Base-by-base conservation (phyloP, 768 basidiomycete species). In the Mycena indigotica region DNA sequence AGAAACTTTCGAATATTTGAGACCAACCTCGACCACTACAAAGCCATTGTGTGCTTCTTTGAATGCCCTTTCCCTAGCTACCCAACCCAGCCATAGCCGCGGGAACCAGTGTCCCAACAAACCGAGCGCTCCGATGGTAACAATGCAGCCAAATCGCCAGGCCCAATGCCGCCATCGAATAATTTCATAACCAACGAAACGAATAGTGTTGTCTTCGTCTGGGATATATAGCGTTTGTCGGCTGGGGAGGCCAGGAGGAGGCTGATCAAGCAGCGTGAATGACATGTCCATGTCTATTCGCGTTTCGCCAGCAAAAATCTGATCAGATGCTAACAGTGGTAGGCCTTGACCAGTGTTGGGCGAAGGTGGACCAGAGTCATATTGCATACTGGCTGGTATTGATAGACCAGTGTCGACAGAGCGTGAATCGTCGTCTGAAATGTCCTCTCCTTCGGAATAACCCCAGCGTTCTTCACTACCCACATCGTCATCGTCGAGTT, bases 21-120 rank as follows among this genome's bases (percentile, higher is more conserved):
- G 26, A 73, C 88, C 57, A 63, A 97, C 95, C 84, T 99, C 95
- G 32, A 96, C 86, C 17, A 95, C 90, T 38, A 97, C 80, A 64
- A 93, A 88, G 3, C 91, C 92, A 62, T 84, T 73, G 30, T 73
- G 71, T 8, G 85, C 77, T 55, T 91, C 75, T 48, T 84, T 84
- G 66, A 98, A 99, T 21, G 89, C 88, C 52, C 84, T 91, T 71
- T 95, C 92, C 44, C 75, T 80, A 2, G 93, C 85, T 21, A 91
- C 89, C 83, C 89, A 95, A 26, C 84, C 84, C 50, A 98, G 82
- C 97, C 97, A 98, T 25, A 95, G 62, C 4, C 81, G 83, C 55
- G 97, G 97, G 62, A 97, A 86, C 97, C 97, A 99, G 66, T 94
- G 87, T 3, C 95, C 95, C 8, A 95, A 72, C 17, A 99, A 79